These are phyloP conservation scores for Digitaria exilis DNA, from an alignment of 202 grass and related monocot genomes.

Conservation along the genomic window DNA sequence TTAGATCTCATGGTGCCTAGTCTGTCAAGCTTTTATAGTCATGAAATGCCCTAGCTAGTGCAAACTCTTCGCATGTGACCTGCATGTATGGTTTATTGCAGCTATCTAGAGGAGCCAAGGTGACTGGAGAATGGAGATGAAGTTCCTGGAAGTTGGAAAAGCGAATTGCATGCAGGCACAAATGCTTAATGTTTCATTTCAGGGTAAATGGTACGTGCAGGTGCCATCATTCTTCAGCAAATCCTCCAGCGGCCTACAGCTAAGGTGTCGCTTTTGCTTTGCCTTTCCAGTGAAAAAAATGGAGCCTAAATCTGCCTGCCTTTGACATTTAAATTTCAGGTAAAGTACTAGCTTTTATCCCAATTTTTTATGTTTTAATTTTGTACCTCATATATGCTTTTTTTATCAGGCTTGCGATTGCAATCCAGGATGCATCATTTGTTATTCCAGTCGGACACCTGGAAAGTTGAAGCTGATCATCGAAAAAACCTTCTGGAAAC, in stretches of 20 bases:
- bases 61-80: neutral
- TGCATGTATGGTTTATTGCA: slow-evolving; percentile 21
- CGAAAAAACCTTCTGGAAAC: neutral
- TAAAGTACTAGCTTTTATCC: slow-evolving; percentile 20
- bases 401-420: slow-evolving; percentile 9
- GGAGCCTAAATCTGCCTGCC: slow-evolving; percentile 3
- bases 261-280: slow-evolving; percentile 54
- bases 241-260: slow-evolving; percentile 32
- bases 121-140: neutral
- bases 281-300: slow-evolving; percentile 33
- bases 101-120: neutral
- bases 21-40: neutral
- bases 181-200: slow-evolving; percentile 23
- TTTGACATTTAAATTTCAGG: slow-evolving; percentile 18
- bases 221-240: slow-evolving; percentile 41
- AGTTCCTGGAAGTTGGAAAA: slow-evolving; percentile 6
- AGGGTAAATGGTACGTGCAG: slow-evolving; percentile 37
- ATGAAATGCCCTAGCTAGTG: neutral
- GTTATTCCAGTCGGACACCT: neutral
- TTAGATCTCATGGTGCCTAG: neutral
- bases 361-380: slow-evolving; percentile 39
- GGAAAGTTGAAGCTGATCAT: neutral
- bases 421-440: slow-evolving; percentile 28
- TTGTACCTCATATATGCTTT: neutral
- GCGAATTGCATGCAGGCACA: slow-evolving; percentile 5